phyloP scores from a whole-genome alignment of 768 basidiomycete genomes.

The Cytidiella melzeri region DNA sequence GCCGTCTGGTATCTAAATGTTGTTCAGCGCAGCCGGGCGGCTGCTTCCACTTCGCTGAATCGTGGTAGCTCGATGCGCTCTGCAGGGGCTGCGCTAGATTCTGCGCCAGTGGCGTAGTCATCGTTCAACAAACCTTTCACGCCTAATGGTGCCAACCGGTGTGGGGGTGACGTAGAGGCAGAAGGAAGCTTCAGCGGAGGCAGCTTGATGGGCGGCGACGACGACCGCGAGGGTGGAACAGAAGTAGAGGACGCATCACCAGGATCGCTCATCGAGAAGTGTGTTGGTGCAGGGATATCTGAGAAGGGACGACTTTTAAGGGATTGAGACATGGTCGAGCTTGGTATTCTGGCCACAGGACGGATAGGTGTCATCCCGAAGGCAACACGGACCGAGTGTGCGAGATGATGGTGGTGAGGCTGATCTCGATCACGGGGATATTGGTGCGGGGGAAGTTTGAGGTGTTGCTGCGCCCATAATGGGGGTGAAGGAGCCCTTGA shows the following conservation, averaged over 20 bases:
- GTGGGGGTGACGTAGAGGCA: constrained; percentile 16
- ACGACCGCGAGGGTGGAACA: constrained; percentile 54
- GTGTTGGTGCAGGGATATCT: constrained; percentile 18
- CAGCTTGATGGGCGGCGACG: constrained; percentile 65
- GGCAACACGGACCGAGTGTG: constrained; percentile 78
- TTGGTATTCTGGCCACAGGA: too few species aligned
- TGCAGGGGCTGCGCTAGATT: not conserved
- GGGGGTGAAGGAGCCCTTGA: constrained; percentile 61
- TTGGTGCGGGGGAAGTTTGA: constrained; percentile 10
- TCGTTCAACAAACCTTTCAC: constrained; percentile 11
- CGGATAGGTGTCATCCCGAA: constrained; percentile 91
- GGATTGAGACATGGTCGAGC: constrained; percentile 24
- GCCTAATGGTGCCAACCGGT: constrained; percentile 5
- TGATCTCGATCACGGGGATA: constrained; percentile 15
- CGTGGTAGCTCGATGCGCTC: constrained; percentile 22
- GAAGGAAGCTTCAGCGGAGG: constrained; percentile 55
- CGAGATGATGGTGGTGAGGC: constrained; percentile 56
- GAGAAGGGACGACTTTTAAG: constrained; percentile 16
- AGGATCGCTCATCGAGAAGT: constrained; percentile 18
- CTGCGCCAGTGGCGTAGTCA: not conserved
- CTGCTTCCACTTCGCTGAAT: constrained; percentile 27
- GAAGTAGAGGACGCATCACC: constrained; percentile 16
- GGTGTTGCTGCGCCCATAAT: constrained; percentile 25
- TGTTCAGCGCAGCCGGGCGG: constrained; percentile 12
- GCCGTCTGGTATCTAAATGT: too few species aligned